These are phyloP conservation scores for Neostapfia colusana DNA, from an alignment of 176 grass and related monocot genomes.

Conservation along the genomic window DNA sequence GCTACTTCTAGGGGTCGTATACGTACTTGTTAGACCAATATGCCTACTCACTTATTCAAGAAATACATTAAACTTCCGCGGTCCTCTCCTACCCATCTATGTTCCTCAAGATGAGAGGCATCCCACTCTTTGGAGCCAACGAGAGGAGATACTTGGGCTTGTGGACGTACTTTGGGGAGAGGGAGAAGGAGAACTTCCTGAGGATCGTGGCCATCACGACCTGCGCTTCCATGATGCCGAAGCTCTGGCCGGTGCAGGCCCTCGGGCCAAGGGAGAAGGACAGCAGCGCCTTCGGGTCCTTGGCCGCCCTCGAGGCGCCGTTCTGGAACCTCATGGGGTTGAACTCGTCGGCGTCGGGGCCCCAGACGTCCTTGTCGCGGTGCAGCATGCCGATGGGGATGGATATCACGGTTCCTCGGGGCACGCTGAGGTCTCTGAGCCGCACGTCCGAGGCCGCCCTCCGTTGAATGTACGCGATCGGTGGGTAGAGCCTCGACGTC, in stretches of 20 bases:
- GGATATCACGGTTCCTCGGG: background rate
- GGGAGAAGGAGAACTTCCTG: slow-evolving; percentile 45
- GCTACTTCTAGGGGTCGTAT: too few relatives aligned
- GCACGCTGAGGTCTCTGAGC: slow-evolving; percentile 15
- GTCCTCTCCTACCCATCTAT: background rate
- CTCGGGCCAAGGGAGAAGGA: slow-evolving; percentile 48
- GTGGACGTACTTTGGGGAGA: slow-evolving; percentile 55
- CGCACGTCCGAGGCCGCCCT: background rate
- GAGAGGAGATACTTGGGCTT: slow-evolving; percentile 35
- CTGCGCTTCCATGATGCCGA: slow-evolving; percentile 48
- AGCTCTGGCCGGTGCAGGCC: slow-evolving; percentile 54
- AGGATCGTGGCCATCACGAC: slow-evolving; percentile 44
- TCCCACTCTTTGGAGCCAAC: slow-evolving; percentile 40
- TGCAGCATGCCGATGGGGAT: slow-evolving; percentile 48
- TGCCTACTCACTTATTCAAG: background rate
- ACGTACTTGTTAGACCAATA: too few relatives aligned
- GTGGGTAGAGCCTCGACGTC: slow-evolving; percentile 42
- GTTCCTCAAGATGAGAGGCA: slow-evolving; percentile 40
- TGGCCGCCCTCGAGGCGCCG: slow-evolving; percentile 21
- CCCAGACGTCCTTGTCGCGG: slow-evolving; percentile 55
- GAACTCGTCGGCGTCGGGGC: slow-evolving; percentile 50
- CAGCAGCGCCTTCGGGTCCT: slow-evolving; percentile 34
- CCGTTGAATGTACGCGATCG: slow-evolving; percentile 21
- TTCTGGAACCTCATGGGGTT: slow-evolving; percentile 58
- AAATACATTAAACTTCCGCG: background rate